A percentile compares a stretch with the other conserved stretches of the same genome.
Evolutionary conservation across 2,329 filamentous ascomycete species (phyloP).

Genomic region (Exserohilum rostratum): DNA sequence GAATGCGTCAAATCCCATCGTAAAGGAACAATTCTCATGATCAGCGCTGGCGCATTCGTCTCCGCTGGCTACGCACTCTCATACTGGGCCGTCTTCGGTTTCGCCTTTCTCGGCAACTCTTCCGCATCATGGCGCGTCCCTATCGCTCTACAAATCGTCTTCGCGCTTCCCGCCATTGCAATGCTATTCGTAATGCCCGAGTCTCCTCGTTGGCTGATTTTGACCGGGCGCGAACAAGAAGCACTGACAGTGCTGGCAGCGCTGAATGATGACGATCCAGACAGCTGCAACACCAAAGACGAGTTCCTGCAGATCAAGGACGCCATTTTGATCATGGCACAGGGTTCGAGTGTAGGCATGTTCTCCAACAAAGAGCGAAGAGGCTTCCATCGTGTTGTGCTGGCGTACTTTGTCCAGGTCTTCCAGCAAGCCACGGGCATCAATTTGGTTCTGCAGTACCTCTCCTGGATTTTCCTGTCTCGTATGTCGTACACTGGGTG

Average conservation of each 20-base stretch:
- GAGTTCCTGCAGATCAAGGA: slow-evolving; percentile 52
- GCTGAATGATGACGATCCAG: slow-evolving; percentile 35
- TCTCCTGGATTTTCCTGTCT: slow-evolving; percentile 59
- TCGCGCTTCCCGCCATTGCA: slow-evolving; percentile 61
- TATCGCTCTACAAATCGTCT: slow-evolving; percentile 63
- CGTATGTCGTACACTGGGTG: slow-evolving; percentile 56
- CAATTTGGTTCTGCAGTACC: slow-evolving; percentile 44
- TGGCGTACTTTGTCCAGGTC: slow-evolving; percentile 52
- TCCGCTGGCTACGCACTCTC: slow-evolving; percentile 56
- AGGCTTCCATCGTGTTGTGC: slow-evolving; percentile 50
- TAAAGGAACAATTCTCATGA: slow-evolving; percentile 56
- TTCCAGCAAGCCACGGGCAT: slow-evolving; percentile 52
- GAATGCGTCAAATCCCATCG: slow-evolving; percentile 53
- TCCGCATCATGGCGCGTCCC: slow-evolving; percentile 59
- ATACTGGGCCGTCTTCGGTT: slow-evolving; percentile 62
- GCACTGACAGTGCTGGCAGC: slow-evolving; percentile 40
- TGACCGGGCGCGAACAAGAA: slow-evolving; percentile 60
- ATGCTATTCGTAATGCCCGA: slow-evolving; percentile 60
- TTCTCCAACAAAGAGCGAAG: slow-evolving; percentile 46
- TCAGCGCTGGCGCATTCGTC: slow-evolving; percentile 58
- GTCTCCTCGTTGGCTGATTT: slow-evolving; percentile 64
- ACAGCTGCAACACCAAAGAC: slow-evolving; percentile 36
- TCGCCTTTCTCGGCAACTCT: slow-evolving; percentile 51
- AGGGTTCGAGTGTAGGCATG: slow-evolving; percentile 31
- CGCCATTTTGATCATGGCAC: slow-evolving; percentile 39